Percentiles rank a stretch among this genome's conserved stretches.
These are phyloP conservation scores for Eurotiales sp. DNA, from an alignment of 2,329 filamentous ascomycete species.

Conservation along the genomic window DNA sequence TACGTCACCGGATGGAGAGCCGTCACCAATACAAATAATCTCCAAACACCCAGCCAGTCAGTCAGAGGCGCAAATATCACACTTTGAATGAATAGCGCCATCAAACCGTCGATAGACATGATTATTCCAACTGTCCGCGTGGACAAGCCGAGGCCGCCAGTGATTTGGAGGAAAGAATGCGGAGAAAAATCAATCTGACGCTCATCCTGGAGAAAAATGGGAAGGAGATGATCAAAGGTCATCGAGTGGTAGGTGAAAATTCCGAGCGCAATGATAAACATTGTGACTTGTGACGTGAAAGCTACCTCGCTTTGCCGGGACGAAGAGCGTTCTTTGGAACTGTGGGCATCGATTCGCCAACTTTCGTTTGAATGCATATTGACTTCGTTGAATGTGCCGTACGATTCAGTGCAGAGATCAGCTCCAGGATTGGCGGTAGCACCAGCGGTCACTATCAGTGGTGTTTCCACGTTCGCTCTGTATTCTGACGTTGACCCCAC, in stretches of 20 bases:
- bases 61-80: constrained; percentile 65
- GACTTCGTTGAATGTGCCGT: constrained; percentile 66
- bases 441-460: constrained; percentile 70
- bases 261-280: constrained; percentile 74
- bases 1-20: constrained; percentile 65
- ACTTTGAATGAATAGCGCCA: constrained; percentile 70
- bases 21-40: constrained; percentile 61
- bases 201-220: constrained; percentile 84
- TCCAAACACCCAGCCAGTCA: constrained; percentile 63
- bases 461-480: constrained; percentile 59
- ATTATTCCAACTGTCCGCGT: constrained; percentile 66
- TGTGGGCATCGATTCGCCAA: constrained; percentile 51
- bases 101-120: constrained; percentile 65
- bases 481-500: constrained; percentile 29
- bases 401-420: constrained; percentile 72
- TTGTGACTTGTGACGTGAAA: constrained; percentile 64
- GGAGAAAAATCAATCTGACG: constrained; percentile 31
- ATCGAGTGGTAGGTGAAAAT: constrained; percentile 95
- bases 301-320: constrained; percentile 40
- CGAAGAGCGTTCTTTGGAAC: constrained; percentile 29
- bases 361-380: constrained; percentile 52
- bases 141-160: constrained; percentile 63
- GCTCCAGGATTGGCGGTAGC: constrained; percentile 69
- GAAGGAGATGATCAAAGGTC: constrained; percentile 87
- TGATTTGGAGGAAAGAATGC: constrained; percentile 39